Evolutionary conservation across 1,139 yeast genomes (phyloP), one percentile per base, ranked within the genome.

Genomic region (Lodderomyces oxycetoniae): DNA sequence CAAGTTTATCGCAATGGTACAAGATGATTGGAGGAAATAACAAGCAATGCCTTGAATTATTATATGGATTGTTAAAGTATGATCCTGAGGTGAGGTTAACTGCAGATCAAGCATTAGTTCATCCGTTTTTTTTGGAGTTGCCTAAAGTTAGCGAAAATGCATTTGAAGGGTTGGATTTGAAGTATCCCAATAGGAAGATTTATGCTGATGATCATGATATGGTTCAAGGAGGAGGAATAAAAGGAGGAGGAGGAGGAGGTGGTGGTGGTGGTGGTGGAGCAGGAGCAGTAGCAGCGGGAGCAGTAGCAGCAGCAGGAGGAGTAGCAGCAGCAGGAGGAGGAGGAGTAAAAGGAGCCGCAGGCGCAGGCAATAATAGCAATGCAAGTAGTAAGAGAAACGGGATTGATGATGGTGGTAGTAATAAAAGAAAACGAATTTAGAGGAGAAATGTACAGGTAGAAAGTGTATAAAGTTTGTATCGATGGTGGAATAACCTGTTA

Each of bases 1-100:
- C 82, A 12, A 83, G 81, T 46, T 60, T 91, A 28, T 74, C 76
- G 30, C 77, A 79, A 14, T 91, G 98, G 98, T 89, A 82, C 55
- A 83, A 81, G 42, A 67, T 85, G 6, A 77, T 85, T 25, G 93
- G 93, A 10, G 87, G 86, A 1, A 65, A 75, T 10, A 85, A 81
- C 50, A 75, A 72, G 39, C 71, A 68, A 49, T 88, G 95, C 35
- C 66, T 83, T 20, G 72, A 76, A 36, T 62, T 93, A 17, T 60
- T 93, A 23, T 61, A 74, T 25, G 72, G 74, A 25, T 57, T 93
- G 29, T 57, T 93, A 28, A 81, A 74, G 37, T 89, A 88, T 52
- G 95, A 93, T 52, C 98, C 99, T 0, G 69, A 79, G n/a, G 62
- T 65, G 16, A 67, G 99, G 39, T 42, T 56, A 17, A 79, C 87